Percentiles rank a stretch among this genome's conserved stretches.
Conservation (phyloP, 768 basidiomycete species). For the Ramaria rubella region DNA sequence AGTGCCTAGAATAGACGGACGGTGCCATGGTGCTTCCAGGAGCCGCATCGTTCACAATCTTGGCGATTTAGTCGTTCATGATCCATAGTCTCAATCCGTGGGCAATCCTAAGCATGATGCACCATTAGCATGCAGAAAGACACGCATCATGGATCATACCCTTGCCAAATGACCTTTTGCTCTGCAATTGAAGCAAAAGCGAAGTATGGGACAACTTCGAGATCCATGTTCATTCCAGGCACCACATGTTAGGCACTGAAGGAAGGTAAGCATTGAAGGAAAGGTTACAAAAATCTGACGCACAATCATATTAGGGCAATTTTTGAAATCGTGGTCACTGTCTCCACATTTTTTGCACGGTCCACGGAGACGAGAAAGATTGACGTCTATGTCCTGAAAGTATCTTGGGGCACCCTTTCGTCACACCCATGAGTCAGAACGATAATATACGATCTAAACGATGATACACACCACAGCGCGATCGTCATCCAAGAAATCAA, state of each 20-base stretch:
- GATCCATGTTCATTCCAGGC: conserved; percentile 74
- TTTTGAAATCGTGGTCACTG: conserved; percentile 57
- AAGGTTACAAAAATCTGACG: conserved; percentile 21
- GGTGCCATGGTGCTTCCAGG: conserved; percentile 54
- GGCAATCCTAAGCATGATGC: conserved; percentile 2
- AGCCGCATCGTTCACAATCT: conserved; percentile 67
- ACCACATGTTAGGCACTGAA: conserved; percentile 75
- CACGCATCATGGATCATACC: conserved; percentile 31
- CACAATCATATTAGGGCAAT: conserved; percentile 71
- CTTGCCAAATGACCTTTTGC: conserved; percentile 78
- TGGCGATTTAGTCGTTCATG: conserved; percentile 44
- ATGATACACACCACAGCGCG: conserved; percentile 14
- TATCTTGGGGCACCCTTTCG: conserved; percentile 38
- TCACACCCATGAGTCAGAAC: not conserved
- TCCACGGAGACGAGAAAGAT: conserved; percentile 33
- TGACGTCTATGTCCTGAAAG: conserved; percentile 46
- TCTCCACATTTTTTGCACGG: conserved; percentile 79
- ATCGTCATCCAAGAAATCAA: conserved; percentile 74
- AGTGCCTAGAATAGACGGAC: conserved; percentile 31
- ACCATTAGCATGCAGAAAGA: not conserved
- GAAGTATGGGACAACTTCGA: conserved; percentile 71
- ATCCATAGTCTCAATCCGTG: conserved; percentile 40
- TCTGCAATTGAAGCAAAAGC: conserved; percentile 72
- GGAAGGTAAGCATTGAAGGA: not conserved
- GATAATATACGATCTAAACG: conserved; percentile 43